A percentile compares a stretch with the other conserved stretches of the same genome.
Conservation (phyloP, 2,329 filamentous ascomycete species). For the Hypoxylon sp. region DNA sequence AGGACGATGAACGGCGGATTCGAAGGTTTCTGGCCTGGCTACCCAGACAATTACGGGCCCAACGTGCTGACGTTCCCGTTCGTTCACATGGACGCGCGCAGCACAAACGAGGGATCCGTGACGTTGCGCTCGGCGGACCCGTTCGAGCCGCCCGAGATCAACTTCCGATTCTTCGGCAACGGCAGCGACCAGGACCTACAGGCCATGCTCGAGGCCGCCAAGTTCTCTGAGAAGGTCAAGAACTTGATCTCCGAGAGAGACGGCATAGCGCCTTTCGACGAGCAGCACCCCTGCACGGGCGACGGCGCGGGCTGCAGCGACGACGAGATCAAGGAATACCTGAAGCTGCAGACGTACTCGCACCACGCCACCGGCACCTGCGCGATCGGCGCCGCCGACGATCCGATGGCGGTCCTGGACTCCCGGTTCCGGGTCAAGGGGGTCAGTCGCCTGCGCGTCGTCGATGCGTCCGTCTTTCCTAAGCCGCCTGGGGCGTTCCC, state of each 20-base stretch:
- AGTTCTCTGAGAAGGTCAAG: slow-evolving; percentile 17
- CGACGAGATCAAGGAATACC: slow-evolving; percentile 35
- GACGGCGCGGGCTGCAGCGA: slow-evolving; percentile 28
- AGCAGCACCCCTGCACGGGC: slow-evolving; percentile 35
- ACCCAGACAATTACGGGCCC: slow-evolving; percentile 21
- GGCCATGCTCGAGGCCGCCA: slow-evolving; percentile 39
- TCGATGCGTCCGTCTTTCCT: slow-evolving; percentile 62
- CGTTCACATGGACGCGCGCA: slow-evolving; percentile 65
- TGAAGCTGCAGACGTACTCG: slow-evolving; percentile 36
- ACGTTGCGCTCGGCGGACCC: slow-evolving; percentile 68
- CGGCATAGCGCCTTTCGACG: slow-evolving; percentile 52
- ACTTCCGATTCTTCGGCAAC: slow-evolving; percentile 67
- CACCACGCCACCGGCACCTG: slow-evolving; percentile 39
- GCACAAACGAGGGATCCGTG: slow-evolving; percentile 64
- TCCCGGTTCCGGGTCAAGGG: slow-evolving; percentile 60
- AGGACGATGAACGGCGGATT: slow-evolving; percentile 30
- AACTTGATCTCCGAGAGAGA: slow-evolving; percentile 44
- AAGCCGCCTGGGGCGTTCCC: slow-evolving; percentile 53
- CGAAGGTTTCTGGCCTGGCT: slow-evolving; percentile 37
- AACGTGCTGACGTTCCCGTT: slow-evolving; percentile 46
- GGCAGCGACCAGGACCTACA: slow-evolving; percentile 50
- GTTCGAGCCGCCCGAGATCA: slow-evolving; percentile 68
- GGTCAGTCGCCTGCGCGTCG: slow-evolving; percentile 59
- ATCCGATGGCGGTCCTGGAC: slow-evolving; percentile 61
- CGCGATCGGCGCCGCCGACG: slow-evolving; percentile 50